Base-by-base conservation (phyloP, 768 basidiomycete genomes). In the Mycena rosella region DNA sequence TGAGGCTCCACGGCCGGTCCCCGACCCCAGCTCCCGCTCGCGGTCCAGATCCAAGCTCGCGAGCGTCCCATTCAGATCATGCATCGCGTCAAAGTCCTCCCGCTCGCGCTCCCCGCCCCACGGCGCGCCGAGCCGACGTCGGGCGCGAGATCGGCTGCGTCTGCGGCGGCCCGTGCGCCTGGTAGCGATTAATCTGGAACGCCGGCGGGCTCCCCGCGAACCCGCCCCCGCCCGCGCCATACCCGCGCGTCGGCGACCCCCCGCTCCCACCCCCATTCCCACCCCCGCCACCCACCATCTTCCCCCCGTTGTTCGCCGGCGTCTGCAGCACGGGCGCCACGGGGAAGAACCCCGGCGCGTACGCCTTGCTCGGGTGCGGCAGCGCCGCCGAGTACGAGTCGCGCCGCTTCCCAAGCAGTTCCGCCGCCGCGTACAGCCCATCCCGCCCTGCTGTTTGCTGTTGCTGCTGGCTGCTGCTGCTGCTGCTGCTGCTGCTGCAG, bases 21-120 rank as follows among this genome's bases (percentile, higher is more conserved):
- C 58, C 57, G 22, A 51, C 13, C 62, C 42, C 26, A 52, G 73
- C 89, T 90, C 62, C 29, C 62, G 53, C 55, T 64, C 55, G n/a
- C 63, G 63, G 45, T 59, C 57, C 63, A 94, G 79, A 69, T 93
- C 86, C 18, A 94, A 85, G 75, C 89, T 92, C 36, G 93, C 91
- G 42, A 95, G 83, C 30, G 90, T 92, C 24, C 91, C 90, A 72
- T 92, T 94, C 58, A 95, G 77, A 77, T 93, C 92, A 42, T 87
- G 87, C 70, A 94, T 85, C 32, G 76, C 56, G 65, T 90, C 89
- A 20, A 84, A 81, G 54, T 87, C 87, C 65, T 80, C 74, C 34
- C 63, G 68, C n/a, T 76, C 74, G 14, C 65, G 70, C 55, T 72
- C 75, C 52, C 68, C 75, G 11, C 63, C 75, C 71, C 63, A 72